Evolutionary conservation across 805 yeast genomes (phyloP).

Genomic region (Pichia deserticola): DNA sequence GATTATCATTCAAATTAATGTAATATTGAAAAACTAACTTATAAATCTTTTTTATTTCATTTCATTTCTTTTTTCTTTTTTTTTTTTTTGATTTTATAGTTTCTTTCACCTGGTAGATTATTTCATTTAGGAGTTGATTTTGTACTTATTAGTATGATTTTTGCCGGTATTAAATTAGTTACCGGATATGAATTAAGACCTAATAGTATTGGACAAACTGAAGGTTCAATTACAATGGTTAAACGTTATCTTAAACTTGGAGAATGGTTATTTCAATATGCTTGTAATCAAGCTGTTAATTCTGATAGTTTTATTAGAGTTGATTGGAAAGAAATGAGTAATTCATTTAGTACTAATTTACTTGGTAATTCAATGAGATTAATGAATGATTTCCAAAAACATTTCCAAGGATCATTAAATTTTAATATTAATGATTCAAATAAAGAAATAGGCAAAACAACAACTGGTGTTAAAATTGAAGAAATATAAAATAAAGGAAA

Average conservation of each 20-base stretch:
- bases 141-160: slow-evolving; percentile 66
- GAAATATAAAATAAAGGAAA: too few species aligned
- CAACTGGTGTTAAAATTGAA: neutral
- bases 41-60: too few species aligned
- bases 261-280: slow-evolving; percentile 46
- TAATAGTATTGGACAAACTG: slow-evolving; percentile 35
- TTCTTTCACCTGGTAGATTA: slow-evolving; percentile 2
- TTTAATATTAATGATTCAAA: neutral
- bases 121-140: slow-evolving; percentile 43
- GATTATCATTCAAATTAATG: too few species aligned
- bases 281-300: slow-evolving; percentile 37
- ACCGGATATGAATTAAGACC: slow-evolving; percentile 53
- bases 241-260: slow-evolving; percentile 52
- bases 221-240: slow-evolving; percentile 35
- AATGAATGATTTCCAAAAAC: slow-evolving; percentile 7
- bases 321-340: slow-evolving; percentile 20
- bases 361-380: slow-evolving; percentile 1
- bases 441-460: neutral
- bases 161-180: slow-evolving; percentile 80
- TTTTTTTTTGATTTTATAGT: neutral
- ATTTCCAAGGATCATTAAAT: neutral
- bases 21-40: too few species aligned
- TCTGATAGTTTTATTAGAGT: slow-evolving; percentile 42
- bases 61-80: neutral
- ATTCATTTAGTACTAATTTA: slow-evolving; percentile 7